A percentile compares a stretch with the other conserved stretches of the same genome.
phyloP scores from a whole-genome alignment of 2,329 filamentous ascomycete species.

The Verticillium tricorpus region DNA sequence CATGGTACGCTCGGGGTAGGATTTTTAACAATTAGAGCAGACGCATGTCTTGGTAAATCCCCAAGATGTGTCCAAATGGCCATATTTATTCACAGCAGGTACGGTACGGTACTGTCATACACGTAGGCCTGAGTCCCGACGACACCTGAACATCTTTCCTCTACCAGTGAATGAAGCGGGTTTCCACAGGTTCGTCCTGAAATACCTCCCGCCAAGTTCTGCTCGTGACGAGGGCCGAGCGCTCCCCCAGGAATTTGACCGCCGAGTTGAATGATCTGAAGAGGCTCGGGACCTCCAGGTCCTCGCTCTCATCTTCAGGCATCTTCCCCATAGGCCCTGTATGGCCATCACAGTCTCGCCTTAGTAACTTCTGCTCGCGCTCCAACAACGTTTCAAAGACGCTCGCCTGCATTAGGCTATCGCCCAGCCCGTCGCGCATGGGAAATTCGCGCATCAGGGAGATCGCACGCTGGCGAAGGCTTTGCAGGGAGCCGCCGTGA shows the following conservation, averaged over 20 bases:
- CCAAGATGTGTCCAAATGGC: too few relatives aligned
- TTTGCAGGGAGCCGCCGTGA: slow-evolving; percentile 1
- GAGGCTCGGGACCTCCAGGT: neutral
- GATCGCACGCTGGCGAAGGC: slow-evolving; percentile 5
- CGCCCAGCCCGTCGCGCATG: slow-evolving; percentile 1
- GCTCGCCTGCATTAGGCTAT: neutral
- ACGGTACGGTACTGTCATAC: too few relatives aligned
- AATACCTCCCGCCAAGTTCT: neutral
- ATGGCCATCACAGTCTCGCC: too few relatives aligned
- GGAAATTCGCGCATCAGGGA: slow-evolving; percentile 6
- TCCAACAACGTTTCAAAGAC: neutral
- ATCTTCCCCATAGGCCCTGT: neutral
- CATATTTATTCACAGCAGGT: too few relatives aligned
- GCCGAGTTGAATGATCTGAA: neutral
- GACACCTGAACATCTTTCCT: too few relatives aligned
- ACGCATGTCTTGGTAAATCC: too few relatives aligned
- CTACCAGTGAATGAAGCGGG: neutral
- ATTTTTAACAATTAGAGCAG: neutral
- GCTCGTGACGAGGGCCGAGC: neutral
- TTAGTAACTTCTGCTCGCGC: neutral
- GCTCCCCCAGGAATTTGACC: neutral
- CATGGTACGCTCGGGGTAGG: neutral
- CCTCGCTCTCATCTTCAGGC: neutral
- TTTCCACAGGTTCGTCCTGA: neutral
- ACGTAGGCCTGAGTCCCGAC: too few relatives aligned